phyloP scores from a whole-genome alignment of 768 basidiomycete species.

The Dentipellis sp. region DNA sequence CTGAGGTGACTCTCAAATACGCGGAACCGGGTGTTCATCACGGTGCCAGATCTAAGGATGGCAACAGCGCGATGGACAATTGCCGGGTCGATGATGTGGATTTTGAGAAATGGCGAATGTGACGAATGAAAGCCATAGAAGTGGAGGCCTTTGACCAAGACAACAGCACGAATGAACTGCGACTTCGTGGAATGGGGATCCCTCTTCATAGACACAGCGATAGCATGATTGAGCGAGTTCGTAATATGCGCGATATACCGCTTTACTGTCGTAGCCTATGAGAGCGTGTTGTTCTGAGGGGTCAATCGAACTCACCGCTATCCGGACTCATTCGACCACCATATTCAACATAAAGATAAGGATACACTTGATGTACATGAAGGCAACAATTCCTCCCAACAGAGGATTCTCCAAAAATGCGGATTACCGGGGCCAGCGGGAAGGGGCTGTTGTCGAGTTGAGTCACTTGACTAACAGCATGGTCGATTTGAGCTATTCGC shows the following conservation, averaged over 20 bases:
- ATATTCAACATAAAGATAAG: slow-evolving; percentile 90
- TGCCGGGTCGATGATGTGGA: slow-evolving; percentile 65
- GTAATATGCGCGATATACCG: slow-evolving; percentile 60
- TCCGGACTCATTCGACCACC: slow-evolving; percentile 50
- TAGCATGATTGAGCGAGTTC: slow-evolving; percentile 75
- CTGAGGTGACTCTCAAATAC: slow-evolving; percentile 89
- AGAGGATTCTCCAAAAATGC: slow-evolving; percentile 82
- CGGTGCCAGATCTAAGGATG: slow-evolving; percentile 71
- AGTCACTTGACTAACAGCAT: slow-evolving; percentile 48
- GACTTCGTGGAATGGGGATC: slow-evolving; percentile 50
- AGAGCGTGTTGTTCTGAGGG: too few species aligned
- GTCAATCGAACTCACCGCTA: slow-evolving; percentile 38
- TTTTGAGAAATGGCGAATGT: slow-evolving; percentile 83
- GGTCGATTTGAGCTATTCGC: slow-evolving; percentile 53
- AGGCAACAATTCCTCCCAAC: slow-evolving; percentile 72
- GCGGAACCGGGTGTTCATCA: slow-evolving; percentile 71
- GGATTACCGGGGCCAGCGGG: slow-evolving; percentile 65
- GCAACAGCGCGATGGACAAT: slow-evolving; percentile 61
- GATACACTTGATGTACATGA: slow-evolving; percentile 89
- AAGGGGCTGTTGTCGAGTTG: slow-evolving; percentile 53
- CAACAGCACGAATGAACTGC: slow-evolving; percentile 62
- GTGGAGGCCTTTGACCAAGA: slow-evolving; percentile 88
- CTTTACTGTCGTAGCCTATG: slow-evolving; percentile 43
- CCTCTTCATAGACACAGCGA: slow-evolving; percentile 72
- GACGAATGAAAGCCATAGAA: slow-evolving; percentile 92